Evolutionary conservation across 2,329 filamentous ascomycete genomes (phyloP).

Genomic region (Ascochyta lentis): DNA sequence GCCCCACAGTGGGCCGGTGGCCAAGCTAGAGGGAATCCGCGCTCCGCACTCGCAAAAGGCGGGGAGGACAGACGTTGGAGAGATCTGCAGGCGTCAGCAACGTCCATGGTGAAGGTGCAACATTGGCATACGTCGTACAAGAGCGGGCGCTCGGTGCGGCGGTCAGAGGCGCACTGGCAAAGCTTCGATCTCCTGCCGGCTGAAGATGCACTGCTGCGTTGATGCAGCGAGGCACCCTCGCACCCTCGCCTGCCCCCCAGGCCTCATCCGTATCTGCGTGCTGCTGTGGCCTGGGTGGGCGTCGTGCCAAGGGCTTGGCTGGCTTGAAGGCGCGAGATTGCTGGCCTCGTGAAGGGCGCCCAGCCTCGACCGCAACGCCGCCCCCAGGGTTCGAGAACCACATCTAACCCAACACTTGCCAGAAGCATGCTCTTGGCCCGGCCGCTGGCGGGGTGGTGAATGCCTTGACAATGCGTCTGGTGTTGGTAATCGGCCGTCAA

Average conservation of each 20-base stretch:
- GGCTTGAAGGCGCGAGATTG: conserved; percentile 37
- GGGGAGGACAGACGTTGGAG: conserved; percentile 2
- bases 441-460: conserved; percentile 17
- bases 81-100: conserved; percentile 14
- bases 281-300: conserved; percentile 12
- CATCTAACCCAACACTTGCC: conserved; percentile 32
- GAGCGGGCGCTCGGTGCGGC: conserved; percentile 7
- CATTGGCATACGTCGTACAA: conserved; percentile 11
- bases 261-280: conserved; percentile 29
- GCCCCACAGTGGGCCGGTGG: conserved; percentile 5
- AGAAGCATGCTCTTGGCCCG: conserved; percentile 44
- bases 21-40: conserved; percentile 15
- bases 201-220: conserved; percentile 11
- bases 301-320: conserved; percentile 48
- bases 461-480: conserved; percentile 12
- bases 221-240: conserved; percentile 1
- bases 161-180: conserved; percentile 24
- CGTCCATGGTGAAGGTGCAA: background rate
- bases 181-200: conserved; percentile 34
- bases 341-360: conserved; percentile 34
- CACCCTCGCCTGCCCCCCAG: conserved; percentile 21
- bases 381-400: conserved; percentile 43
- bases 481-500: conserved; percentile 22
- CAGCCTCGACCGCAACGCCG: conserved; percentile 32
- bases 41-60: conserved; percentile 12